Conservation (phyloP, 805 yeast species). For the Groenewaldozyma tartarivorans region DNA sequence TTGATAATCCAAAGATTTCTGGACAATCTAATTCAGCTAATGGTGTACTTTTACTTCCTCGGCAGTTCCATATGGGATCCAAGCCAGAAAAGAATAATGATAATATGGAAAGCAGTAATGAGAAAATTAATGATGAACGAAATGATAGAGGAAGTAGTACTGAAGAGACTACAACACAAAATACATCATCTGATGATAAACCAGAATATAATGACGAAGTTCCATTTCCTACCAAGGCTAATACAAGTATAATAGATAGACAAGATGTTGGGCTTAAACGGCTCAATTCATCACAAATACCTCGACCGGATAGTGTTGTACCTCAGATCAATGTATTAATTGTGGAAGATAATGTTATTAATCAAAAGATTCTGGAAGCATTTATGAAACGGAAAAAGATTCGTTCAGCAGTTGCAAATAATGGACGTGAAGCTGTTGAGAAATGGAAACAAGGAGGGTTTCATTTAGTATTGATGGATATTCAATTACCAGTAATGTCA, state of each 20-base stretch:
- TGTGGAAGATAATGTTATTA: conserved; percentile 93
- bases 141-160: background rate
- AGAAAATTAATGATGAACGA: background rate
- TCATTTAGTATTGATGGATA: conserved; percentile 92
- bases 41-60: conserved; percentile 23
- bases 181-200: background rate
- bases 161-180: background rate
- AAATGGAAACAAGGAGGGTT: conserved; percentile 93
- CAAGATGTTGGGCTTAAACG: background rate
- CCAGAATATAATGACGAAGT: too few relatives aligned
- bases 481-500: conserved; percentile 90
- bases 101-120: background rate
- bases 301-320: conserved; percentile 43
- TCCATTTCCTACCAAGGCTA: too few relatives aligned
- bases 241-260: background rate
- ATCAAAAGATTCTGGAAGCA: conserved; percentile 83
- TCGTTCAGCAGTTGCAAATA: conserved; percentile 76
- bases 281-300: background rate
- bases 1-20: background rate
- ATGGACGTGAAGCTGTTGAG: conserved; percentile 91
- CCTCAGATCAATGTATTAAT: conserved; percentile 86
- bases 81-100: conserved; percentile 4
- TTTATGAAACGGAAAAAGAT: conserved; percentile 80
- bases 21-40: conserved; percentile 3
- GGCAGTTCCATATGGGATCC: conserved; percentile 22